Evolutionary conservation across 1,139 yeast species (phyloP), one percentile per base, ranked within the genome.

Genomic region (Hansenula sp.): DNA sequence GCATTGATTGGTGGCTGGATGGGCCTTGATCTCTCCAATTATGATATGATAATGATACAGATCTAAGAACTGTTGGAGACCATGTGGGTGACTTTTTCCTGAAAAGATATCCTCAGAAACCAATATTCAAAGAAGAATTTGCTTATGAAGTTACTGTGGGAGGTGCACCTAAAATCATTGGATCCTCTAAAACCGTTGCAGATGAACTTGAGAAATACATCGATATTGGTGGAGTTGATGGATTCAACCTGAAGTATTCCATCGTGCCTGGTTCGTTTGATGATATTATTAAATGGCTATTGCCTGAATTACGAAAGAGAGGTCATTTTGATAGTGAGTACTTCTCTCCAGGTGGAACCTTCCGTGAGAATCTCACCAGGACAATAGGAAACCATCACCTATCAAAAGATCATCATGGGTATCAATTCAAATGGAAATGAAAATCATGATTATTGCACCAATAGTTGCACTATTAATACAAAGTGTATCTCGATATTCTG

Each of bases 1-100:
- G 62, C 63, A 1, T 51, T 62, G 42, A 60, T 62, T 45, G 58
- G 63, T 10, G 66, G 66, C 11, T 65, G 70, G 70, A 57, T 61
- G 1, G 65, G 65, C 4, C 52, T 61, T 13, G 65, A 62, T 33
- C 44, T 62, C 28, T 50, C 54, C 37, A 46, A 53, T n/a, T n/a
- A n/a, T n/a, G n/a, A 28, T 58, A 49, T 39, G 52, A 33, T 10
- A 54, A 52, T 17, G 62, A 60, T 33, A 58, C 58, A 29, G 60
- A 59, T 19, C 41, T 58, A 21, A 45, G 55, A 28, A 58, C 58
- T 28, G 59, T 56, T 12, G 65, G 60, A 2, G 54, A 52, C 15
- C 62, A 62, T 12, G 49, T 58, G 35, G 54, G 56, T 3, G 53
- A 57, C 3, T 52, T 59, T 6, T 50, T 60, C n/a, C 51, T 53